phyloP scores from a whole-genome alignment of 352 stramenopile species.

The Blastocystis sp. region DNA sequence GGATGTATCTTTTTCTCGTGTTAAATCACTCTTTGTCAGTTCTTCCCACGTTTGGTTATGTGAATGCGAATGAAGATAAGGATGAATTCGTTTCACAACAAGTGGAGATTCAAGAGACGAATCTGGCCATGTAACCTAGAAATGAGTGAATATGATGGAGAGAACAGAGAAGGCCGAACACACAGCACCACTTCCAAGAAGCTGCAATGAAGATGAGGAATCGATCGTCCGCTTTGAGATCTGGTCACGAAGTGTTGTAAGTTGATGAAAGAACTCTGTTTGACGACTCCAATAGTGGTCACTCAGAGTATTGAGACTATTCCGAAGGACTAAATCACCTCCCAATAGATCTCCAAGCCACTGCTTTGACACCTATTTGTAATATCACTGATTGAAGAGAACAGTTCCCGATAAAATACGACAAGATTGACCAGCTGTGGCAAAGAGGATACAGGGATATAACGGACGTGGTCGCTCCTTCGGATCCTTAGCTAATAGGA shows the following conservation, averaged over 20 bases:
- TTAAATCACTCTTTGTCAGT: background rate
- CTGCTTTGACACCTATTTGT: background rate
- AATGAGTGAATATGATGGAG: background rate
- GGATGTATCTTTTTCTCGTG: background rate
- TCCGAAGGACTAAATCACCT: background rate
- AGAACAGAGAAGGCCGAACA: background rate
- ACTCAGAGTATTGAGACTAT: background rate
- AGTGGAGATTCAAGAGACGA: background rate
- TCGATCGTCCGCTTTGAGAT: background rate
- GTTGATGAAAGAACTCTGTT: background rate
- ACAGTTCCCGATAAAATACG: background rate
- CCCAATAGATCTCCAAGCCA: background rate
- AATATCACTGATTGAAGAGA: background rate
- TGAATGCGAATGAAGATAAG: background rate
- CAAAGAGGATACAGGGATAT: slow-evolving; percentile 39
- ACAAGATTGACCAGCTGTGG: background rate
- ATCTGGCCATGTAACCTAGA: background rate
- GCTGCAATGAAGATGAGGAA: background rate
- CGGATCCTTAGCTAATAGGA: background rate
- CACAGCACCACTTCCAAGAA: background rate
- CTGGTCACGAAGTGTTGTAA: too few species aligned
- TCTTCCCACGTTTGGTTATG: background rate
- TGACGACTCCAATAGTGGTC: background rate
- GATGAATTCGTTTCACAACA: slow-evolving; percentile 11
- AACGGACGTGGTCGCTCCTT: background rate